These are phyloP conservation scores for Thelonectria olida DNA, from an alignment of 2,329 filamentous ascomycete species.

Conservation along the genomic window DNA sequence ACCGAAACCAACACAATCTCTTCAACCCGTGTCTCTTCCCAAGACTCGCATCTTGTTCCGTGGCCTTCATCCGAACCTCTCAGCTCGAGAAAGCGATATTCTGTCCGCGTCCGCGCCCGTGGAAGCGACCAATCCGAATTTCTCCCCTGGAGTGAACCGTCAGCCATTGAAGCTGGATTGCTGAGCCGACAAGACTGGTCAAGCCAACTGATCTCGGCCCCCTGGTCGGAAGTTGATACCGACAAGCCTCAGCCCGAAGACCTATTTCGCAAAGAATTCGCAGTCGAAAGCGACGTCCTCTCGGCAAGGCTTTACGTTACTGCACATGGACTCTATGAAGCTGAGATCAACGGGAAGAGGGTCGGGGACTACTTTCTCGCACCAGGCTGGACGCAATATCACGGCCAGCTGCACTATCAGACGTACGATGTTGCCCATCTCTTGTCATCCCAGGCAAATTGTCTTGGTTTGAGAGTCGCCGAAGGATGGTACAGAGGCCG, in stretches of 20 bases:
- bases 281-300: not conserved
- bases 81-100: slow-evolving; percentile 17
- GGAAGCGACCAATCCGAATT: not conserved
- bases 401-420: slow-evolving; percentile 57
- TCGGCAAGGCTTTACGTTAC: slow-evolving; percentile 55
- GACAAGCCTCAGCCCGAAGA: slow-evolving; percentile 36
- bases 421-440: slow-evolving; percentile 58
- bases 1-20: not conserved
- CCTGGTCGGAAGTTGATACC: slow-evolving; percentile 23
- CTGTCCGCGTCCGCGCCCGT: slow-evolving; percentile 20
- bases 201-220: slow-evolving; percentile 39
- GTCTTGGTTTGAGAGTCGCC: slow-evolving; percentile 45
- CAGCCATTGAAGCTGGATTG: slow-evolving; percentile 43
- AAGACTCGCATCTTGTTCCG: slow-evolving; percentile 16
- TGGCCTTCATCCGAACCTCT: slow-evolving; percentile 23
- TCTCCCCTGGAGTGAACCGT: slow-evolving; percentile 25
- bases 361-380: slow-evolving; percentile 53
- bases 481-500: slow-evolving; percentile 61
- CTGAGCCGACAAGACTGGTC: slow-evolving; percentile 42
- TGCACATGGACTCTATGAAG: slow-evolving; percentile 54
- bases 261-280: slow-evolving; percentile 22
- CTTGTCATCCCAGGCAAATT: slow-evolving; percentile 36
- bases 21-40: slow-evolving; percentile 3
- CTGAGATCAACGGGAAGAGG: slow-evolving; percentile 53
- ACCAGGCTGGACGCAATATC: slow-evolving; percentile 62